Base-by-base conservation (phyloP, 2,329 filamentous ascomycete genomes). In the Tolypocladium ophioglossoides region DNA sequence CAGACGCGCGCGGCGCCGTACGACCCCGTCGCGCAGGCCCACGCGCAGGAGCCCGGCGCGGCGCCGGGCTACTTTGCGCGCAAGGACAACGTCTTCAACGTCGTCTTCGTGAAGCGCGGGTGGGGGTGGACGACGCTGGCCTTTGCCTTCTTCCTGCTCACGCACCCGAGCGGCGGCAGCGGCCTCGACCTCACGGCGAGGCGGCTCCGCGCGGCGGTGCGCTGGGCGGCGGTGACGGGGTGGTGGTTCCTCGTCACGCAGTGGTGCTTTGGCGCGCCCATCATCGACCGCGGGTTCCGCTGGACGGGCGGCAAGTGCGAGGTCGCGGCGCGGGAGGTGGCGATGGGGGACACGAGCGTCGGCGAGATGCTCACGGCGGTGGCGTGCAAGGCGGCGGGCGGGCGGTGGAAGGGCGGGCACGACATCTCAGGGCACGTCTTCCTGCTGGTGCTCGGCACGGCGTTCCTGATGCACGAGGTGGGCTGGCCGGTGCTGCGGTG, bases 341-440 rank as follows among this genome's bases (percentile, higher is more conserved):
- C 71, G 12, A 70, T 73, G 57, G 78, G 78, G 35, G 71, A 74
- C 5, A 67, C 70, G 40, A 71, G 73, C n/a, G 70, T 75, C 56
- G 72, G 68, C 40, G 71, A 78, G 51, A 74, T 85, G 57, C 73
- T 91, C 46, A 92, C 87, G 1, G 84, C 86, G 1, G 83, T 86
- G 5, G 87, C 89, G 46, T 99, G 94, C 67, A 94, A 89, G 72
- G 78, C 85, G 4, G 82, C 84, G 0, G 92, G 92, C 8, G 92
- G 94, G 0, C 74, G 77, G 53, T 99, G 94, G 94, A 82, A 77
- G 55, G 94, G 94, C n/a, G 94, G 94, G 0, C 91, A 97, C 70
- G 94, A 99, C 70, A 92, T 99, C 62, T 94, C 87, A 57, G 94
- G 94, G 0, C 94, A 97, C 70, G 90, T 96, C 4, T 96, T 99